Evolutionary conservation across 2,329 filamentous ascomycete genomes (phyloP).

Genomic region (Xylariaceae sp.): DNA sequence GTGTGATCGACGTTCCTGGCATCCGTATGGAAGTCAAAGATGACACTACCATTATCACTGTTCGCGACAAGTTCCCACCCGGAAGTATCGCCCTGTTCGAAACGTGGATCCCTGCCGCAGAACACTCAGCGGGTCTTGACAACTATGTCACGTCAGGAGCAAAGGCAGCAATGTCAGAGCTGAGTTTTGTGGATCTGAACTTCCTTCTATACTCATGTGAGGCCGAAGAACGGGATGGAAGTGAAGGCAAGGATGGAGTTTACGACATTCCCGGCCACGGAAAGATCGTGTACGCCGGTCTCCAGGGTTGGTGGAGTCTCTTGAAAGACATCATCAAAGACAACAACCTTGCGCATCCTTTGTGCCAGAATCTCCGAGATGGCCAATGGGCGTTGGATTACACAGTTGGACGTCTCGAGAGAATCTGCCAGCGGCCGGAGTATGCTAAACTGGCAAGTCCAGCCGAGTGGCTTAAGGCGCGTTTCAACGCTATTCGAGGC

Average conservation of each 20-base stretch:
- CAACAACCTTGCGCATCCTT: slow-evolving; percentile 86
- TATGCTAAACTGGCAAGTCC: slow-evolving; percentile 60
- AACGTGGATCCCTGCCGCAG: slow-evolving; percentile 86
- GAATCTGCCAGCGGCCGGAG: slow-evolving; percentile 57
- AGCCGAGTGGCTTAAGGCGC: slow-evolving; percentile 72
- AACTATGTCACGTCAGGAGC: slow-evolving; percentile 80
- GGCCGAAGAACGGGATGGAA: slow-evolving; percentile 76
- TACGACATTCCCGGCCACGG: slow-evolving; percentile 84
- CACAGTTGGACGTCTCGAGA: slow-evolving; percentile 70
- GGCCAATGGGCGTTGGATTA: slow-evolving; percentile 93
- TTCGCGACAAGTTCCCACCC: slow-evolving; percentile 80
- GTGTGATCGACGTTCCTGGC: slow-evolving; percentile 67
- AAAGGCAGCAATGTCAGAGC: slow-evolving; percentile 67
- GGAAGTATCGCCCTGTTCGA: slow-evolving; percentile 94
- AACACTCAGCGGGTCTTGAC: slow-evolving; percentile 78
- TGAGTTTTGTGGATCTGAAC: slow-evolving; percentile 80
- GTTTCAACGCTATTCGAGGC: slow-evolving; percentile 78
- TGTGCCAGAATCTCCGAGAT: slow-evolving; percentile 87
- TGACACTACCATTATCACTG: slow-evolving; percentile 71
- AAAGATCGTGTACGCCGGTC: slow-evolving; percentile 82
- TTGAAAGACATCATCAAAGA: slow-evolving; percentile 77
- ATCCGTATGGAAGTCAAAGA: slow-evolving; percentile 67
- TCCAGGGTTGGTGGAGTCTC: slow-evolving; percentile 99
- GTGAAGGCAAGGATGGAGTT: slow-evolving; percentile 73
- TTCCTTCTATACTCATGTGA: slow-evolving; percentile 88